Conservation (phyloP, 352 stramenopile genomes). For the Phytophthora litchii region DNA sequence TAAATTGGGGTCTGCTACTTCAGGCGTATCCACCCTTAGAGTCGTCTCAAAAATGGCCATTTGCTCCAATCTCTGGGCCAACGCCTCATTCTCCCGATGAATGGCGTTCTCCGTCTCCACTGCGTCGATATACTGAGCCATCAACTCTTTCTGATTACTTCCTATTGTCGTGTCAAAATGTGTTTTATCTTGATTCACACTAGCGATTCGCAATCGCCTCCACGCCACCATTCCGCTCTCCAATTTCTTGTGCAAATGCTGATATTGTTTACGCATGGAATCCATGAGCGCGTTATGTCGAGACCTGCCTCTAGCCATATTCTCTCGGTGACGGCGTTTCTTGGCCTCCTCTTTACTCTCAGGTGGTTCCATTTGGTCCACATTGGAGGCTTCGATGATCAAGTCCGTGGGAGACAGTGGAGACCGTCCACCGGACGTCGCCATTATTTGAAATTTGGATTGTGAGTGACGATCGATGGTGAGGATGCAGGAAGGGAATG, state of each 20-base stretch:
- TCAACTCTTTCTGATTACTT: conserved; percentile 1
- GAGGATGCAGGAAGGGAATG: conserved; percentile 17
- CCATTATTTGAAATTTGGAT: conserved; percentile 7
- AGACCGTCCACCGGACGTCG: conserved; percentile 15
- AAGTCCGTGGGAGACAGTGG: conserved; percentile 24
- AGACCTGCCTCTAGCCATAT: conserved; percentile 37
- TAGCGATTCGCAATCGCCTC: conserved; percentile 1
- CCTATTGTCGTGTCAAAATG: too few species aligned
- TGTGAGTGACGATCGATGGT: conserved; percentile 19
- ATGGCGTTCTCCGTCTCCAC: conserved; percentile 38
- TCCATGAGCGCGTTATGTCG: conserved; percentile 34
- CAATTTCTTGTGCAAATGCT: conserved; percentile 26
- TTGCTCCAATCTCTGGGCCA: conserved; percentile 35
- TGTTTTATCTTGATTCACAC: too few species aligned
- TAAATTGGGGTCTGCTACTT: conserved; percentile 8
- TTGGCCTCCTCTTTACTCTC: conserved; percentile 32
- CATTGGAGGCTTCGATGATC: conserved; percentile 1
- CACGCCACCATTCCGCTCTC: conserved; percentile 24
- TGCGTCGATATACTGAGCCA: conserved; percentile 30
- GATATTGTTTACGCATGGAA: conserved; percentile 34
- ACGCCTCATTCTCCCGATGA: conserved; percentile 33
- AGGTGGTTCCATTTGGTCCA: conserved; percentile 16
- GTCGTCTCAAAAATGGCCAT: conserved; percentile 41
- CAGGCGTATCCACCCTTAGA: conserved; percentile 34
- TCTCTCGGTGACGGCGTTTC: conserved; percentile 33